Evolutionary conservation across 495 filamentous ascomycete species (phyloP), one percentile per base, ranked within the genome.

Genomic region (Penicillium macrosclerotiorum): DNA sequence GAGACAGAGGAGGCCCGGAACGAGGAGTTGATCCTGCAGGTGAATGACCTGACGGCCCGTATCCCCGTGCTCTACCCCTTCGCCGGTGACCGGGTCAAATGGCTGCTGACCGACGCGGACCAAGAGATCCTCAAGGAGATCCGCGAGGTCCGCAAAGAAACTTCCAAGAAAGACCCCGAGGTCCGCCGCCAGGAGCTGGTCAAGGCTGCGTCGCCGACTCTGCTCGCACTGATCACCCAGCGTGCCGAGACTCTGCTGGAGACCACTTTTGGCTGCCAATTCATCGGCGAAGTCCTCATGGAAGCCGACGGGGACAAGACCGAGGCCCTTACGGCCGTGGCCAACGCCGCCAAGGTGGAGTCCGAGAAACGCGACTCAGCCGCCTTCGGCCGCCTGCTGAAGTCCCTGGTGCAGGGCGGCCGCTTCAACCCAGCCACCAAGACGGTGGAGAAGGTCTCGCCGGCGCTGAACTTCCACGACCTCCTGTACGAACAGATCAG

Each of bases 81-180:
- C 37, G 83, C 84, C 40, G 84, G 84, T 18, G 74, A 80, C 35
- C 79, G 80, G 13, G 85, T 81, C 52, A 84, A 80, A 53, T 78
- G 92, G 51, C 81, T 96, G 32, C 73, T 81, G 46, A 71, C 82
- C 2, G 70, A 75, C 7, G 57, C 65, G 11, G 84, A 89, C 53
- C 57, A 86, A 29, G 75, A 79, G 32, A 55, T 90, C 8, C 67
- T 96, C 19, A 68, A 78, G 45, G 85, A 92, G 57, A 69, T 97
- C 27, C 85, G 89, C 52, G 78, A 80, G 35, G 79, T 89, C 47
- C 81, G 90, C 23, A 78, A 80, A 49, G 80, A 76, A 22, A 93
- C 89, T 11, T 94, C 89, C 42, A 99, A 96, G 71, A 99, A 99
- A 63, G 87, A 94, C 45, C 74, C 88, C 2, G 81, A 80, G 12